Percentiles rank a stretch among this genome's conserved stretches.
Conservation (phyloP, 208 protist genomes). For the Herpetomonas tarakana region DNA sequence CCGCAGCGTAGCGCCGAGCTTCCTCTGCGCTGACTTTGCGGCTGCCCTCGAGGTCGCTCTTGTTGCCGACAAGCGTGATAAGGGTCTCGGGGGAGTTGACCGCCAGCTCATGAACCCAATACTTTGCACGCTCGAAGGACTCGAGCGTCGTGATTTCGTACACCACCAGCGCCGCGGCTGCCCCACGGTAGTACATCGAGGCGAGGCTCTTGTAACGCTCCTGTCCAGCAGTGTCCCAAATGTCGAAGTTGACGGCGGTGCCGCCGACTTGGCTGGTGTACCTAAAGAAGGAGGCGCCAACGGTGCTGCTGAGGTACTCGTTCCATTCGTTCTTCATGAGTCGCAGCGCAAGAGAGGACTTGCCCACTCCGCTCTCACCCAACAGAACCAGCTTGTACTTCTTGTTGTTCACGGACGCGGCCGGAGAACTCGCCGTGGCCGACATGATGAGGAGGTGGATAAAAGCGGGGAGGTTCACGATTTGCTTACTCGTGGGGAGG, state of each 20-base stretch:
- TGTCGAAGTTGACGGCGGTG: slow-evolving; percentile 70
- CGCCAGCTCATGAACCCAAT: slow-evolving; percentile 96
- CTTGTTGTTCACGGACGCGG: slow-evolving; percentile 13
- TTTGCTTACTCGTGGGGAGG: too few relatives aligned
- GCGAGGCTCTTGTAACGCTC: slow-evolving; percentile 88
- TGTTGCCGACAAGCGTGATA: slow-evolving; percentile 95
- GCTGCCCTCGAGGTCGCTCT: slow-evolving; percentile 85
- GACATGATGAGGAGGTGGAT: too few relatives aligned
- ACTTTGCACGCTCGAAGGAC: slow-evolving; percentile 93
- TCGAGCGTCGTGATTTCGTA: slow-evolving; percentile 96
- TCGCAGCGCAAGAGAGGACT: slow-evolving; percentile 83
- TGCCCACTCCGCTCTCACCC: slow-evolving; percentile 89
- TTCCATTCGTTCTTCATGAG: slow-evolving; percentile 79
- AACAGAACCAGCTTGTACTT: slow-evolving; percentile 89
- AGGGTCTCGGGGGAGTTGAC: slow-evolving; percentile 88
- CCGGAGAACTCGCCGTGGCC: neutral
- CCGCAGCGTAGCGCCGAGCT: slow-evolving; percentile 38
- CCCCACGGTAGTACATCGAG: slow-evolving; percentile 92
- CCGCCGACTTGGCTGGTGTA: slow-evolving; percentile 67
- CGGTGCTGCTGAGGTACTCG: slow-evolving; percentile 68
- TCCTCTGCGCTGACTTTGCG: slow-evolving; percentile 58
- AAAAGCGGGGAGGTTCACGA: too few relatives aligned
- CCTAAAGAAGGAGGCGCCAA: slow-evolving; percentile 83
- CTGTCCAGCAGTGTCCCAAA: slow-evolving; percentile 92
- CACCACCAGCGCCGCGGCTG: slow-evolving; percentile 91